Base-by-base conservation (phyloP, 768 basidiomycete genomes). In the Rhodotorula toruloides region DNA sequence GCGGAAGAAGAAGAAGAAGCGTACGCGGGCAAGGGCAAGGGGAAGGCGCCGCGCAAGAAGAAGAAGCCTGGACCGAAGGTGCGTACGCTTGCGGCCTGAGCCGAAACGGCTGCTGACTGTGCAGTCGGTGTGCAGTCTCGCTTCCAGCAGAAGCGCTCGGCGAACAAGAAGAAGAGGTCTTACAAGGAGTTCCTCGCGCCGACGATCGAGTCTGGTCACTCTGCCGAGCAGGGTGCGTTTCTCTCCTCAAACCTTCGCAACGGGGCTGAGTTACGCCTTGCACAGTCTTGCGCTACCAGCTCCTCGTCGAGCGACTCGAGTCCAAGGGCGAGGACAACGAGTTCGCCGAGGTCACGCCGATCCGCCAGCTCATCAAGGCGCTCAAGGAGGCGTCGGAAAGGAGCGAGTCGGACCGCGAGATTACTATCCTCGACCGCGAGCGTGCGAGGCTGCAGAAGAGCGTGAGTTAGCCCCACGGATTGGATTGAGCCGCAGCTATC, bases 241-340 rank as follows among this genome's bases (percentile, higher is more conserved):
- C n/a, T n/a, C n/a, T n/a, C n/a, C n/a, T n/a, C n/a, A n/a, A n/a
- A n/a, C n/a, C n/a, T n/a, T n/a, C n/a, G n/a, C n/a, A n/a, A n/a
- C n/a, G n/a, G n/a, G n/a, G n/a, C n/a, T n/a, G n/a, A n/a, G n/a
- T n/a, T n/a, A n/a, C n/a, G n/a, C n/a, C n/a, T n/a, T n/a, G n/a
- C n/a, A n/a, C n/a, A n/a, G 21, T 67, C 34, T 54, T 71, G 1
- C 70, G 70, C 16, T 71, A 61, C 55, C 62, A 67, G 39, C 62
- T 71, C 6, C 59, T 64, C 55, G 62, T 64, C 54, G 70, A 71
- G 40, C 40, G 58, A 14, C 48, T 61, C 54, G 62, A 64, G 39
- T 54, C 62, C 12, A 67, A 54, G 54, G 70, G 70, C 40, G 70
- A 71, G 31, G 59, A 36, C 25, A 46, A 54, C 29, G 62, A 71